phyloP scores from a whole-genome alignment of 2,329 filamentous ascomycete species.

The Ophiocordyceps sinensis region DNA sequence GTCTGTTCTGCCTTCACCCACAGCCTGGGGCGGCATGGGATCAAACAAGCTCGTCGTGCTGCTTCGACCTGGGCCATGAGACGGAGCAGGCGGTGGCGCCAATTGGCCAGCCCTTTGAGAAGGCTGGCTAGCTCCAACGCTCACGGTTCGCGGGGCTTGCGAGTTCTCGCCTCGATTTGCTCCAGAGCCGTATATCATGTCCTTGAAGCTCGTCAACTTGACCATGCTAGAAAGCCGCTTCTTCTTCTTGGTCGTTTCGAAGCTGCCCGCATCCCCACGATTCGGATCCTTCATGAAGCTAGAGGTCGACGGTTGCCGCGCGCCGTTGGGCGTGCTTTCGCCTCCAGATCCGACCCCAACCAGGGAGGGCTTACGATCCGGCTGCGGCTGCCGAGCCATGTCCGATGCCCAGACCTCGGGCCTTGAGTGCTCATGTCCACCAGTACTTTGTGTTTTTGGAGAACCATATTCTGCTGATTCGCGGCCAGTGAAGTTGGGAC shows the following conservation, averaged over 20 bases:
- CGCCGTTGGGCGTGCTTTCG: not conserved
- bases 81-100: slow-evolving; percentile 4
- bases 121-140: not conserved
- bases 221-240: slow-evolving; percentile 30
- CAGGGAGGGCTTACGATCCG: too few relatives aligned
- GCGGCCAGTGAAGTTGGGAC: slow-evolving; percentile 13
- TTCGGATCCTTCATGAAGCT: slow-evolving; percentile 8
- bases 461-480: slow-evolving; percentile 8
- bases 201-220: slow-evolving; percentile 15
- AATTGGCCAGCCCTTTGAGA: not conserved
- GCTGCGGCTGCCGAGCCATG: too few relatives aligned
- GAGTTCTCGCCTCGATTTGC: slow-evolving; percentile 4
- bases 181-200: slow-evolving; percentile 13
- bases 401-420: too few relatives aligned
- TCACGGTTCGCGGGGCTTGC: not conserved
- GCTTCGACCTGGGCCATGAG: slow-evolving; percentile 8
- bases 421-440: not conserved
- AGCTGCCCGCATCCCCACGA: slow-evolving; percentile 1
- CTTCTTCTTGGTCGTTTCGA: slow-evolving; percentile 20
- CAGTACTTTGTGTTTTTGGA: not conserved
- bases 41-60: slow-evolving; percentile 9
- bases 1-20: slow-evolving; percentile 4
- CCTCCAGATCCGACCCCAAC: too few relatives aligned
- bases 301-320: slow-evolving; percentile 9
- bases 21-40: slow-evolving; percentile 5